These are phyloP conservation scores for Teratosphaeria epicoccoides DNA, from an alignment of 2,329 filamentous ascomycete species.

Conservation along the genomic window DNA sequence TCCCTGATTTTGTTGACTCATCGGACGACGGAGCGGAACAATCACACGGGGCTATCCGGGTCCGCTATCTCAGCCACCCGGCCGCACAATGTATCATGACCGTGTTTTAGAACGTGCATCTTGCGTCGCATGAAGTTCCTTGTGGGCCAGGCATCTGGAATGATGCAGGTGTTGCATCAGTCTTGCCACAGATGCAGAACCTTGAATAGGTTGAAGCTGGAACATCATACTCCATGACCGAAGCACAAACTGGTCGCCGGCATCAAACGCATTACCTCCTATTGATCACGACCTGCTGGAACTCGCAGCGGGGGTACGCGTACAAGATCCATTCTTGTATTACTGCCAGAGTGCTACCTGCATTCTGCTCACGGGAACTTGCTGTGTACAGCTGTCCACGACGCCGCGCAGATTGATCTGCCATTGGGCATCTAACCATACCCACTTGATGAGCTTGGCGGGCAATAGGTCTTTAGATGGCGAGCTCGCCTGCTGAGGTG, in stretches of 20 bases:
- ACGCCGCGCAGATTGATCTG: not conserved
- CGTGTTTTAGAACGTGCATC: too few species aligned
- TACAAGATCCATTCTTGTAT: not conserved
- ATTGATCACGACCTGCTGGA: not conserved
- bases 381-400: not conserved
- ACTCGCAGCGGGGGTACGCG: not conserved
- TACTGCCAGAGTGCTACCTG: not conserved
- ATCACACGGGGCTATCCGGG: too few species aligned
- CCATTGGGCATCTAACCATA: not conserved
- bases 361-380: not conserved
- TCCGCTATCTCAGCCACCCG: too few species aligned
- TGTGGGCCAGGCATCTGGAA: not conserved
- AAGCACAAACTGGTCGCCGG: too few species aligned
- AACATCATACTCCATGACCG: not conserved
- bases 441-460: not conserved
- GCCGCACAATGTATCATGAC: too few species aligned
- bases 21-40: too few species aligned
- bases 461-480: not conserved
- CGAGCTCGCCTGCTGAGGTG: not conserved
- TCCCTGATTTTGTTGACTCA: too few species aligned
- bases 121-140: too few species aligned
- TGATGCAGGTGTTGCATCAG: not conserved
- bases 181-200: not conserved
- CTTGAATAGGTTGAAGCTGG: too few species aligned
- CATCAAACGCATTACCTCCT: not conserved